Evolutionary conservation across 768 basidiomycete species (phyloP).

Genomic region (Ramaria sp.): DNA sequence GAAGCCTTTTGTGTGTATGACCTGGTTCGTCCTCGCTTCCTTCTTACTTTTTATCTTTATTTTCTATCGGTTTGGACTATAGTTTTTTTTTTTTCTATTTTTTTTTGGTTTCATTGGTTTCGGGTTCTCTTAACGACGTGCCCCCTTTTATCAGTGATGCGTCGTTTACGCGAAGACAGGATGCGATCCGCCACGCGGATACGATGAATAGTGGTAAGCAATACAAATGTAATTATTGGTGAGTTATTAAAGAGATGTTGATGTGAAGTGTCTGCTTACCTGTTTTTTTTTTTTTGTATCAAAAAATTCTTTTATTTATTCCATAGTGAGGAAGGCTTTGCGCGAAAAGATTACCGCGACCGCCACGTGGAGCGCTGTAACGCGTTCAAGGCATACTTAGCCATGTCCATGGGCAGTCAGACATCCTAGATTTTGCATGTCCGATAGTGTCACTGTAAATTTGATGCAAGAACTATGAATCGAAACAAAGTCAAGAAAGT

Average conservation of each 20-base stretch:
- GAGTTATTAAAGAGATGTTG: background rate
- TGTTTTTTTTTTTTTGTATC: too few relatives aligned
- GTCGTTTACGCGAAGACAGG: conserved; percentile 6
- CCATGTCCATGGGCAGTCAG: background rate
- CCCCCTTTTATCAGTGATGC: background rate
- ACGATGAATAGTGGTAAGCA: conserved; percentile 7
- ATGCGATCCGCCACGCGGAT: conserved; percentile 5
- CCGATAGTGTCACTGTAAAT: too few relatives aligned
- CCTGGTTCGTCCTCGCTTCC: conserved; percentile 3
- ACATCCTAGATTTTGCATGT: too few relatives aligned
- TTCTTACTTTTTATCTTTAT: too few relatives aligned
- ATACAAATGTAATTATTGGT: conserved; percentile 7
- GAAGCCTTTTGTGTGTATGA: conserved; percentile 5
- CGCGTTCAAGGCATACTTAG: background rate
- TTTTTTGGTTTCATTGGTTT: too few relatives aligned
- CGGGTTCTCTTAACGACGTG: too few relatives aligned
- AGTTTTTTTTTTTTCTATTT: too few relatives aligned
- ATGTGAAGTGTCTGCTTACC: too few relatives aligned
- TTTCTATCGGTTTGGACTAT: too few relatives aligned
- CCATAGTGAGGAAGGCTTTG: conserved; percentile 6
- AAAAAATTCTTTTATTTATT: background rate
- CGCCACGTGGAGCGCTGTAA: conserved; percentile 5
- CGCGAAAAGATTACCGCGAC: conserved; percentile 7
- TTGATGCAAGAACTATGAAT: too few relatives aligned
- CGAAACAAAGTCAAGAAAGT: too few relatives aligned